Evolutionary conservation across 1,284 basidiomycete species (phyloP), one percentile per base, ranked within the genome.

Genomic region (Rhodotorula sp.): DNA sequence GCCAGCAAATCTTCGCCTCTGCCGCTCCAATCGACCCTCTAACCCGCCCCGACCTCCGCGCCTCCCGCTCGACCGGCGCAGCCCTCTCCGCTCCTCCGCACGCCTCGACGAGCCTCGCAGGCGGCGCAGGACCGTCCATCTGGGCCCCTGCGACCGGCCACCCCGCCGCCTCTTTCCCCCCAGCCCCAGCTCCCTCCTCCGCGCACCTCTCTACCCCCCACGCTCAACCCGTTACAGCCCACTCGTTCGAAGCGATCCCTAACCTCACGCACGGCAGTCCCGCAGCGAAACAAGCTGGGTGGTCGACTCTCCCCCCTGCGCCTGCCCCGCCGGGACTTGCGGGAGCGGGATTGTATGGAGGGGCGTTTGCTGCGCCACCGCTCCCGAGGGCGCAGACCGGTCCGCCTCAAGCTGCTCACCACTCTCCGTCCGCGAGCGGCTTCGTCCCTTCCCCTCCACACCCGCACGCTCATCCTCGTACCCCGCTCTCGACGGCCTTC

Each of bases 211-310:
- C 60, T 4, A 24, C 30, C 3, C 18, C 64, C 28, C 26, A 37
- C 22, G 47, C 47, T 11, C 20, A 58, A 22, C 46, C 68, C 0
- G 61, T 70, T 47, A 66, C 68, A 20, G 46, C 64, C 15, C 60
- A 55, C 40, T 65, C 64, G 34, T 72, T 72, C 64, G 70, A 72
- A 34, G 16, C 64, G 57, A 61, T 69, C 24, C 70, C 70, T 7
- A 72, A 72, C 47, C 34, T 72, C 13, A 62, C 59, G 28, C 70
- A 72, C 47, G 51, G 58, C 11, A 47, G 56, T 8, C 48, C 58
- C 22, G 64, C 68, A 16, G 64, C 64, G 22, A 64, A 69, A 4
- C 51, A 57, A 18, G 57, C 53, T 6, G 66, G 62, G 2, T 68
- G 66, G 66, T 30, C 40, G 6, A 20, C 34, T 13, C 26, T 37